These are phyloP conservation scores for Naganishia kalamii DNA, from an alignment of 768 basidiomycete genomes.

Conservation along the genomic window DNA sequence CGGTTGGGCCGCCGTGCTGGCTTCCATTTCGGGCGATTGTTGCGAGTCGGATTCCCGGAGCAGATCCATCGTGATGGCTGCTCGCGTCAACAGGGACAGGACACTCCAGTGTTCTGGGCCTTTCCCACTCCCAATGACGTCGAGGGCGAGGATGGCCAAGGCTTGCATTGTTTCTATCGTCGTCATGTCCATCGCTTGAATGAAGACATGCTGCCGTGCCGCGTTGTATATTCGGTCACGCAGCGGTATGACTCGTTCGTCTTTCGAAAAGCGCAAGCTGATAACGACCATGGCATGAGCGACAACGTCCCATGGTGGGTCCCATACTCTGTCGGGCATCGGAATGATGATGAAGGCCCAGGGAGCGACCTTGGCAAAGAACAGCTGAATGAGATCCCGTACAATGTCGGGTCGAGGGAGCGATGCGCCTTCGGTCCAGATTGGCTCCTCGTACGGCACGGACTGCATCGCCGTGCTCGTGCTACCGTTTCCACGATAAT, in stretches of 20 bases:
- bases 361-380: conserved; percentile 41
- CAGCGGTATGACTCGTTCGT: conserved; percentile 28
- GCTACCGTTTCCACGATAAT: background rate
- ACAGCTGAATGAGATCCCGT: conserved; percentile 37
- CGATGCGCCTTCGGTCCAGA: conserved; percentile 22
- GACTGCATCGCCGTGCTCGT: conserved; percentile 7
- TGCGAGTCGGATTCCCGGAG: conserved; percentile 21
- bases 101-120: conserved; percentile 45
- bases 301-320: conserved; percentile 41
- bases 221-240: conserved; percentile 33
- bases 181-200: conserved; percentile 43
- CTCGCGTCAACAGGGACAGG: conserved; percentile 43
- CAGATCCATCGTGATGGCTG: conserved; percentile 42
- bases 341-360: conserved; percentile 45
- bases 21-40: background rate
- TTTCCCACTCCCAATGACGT: conserved; percentile 45
- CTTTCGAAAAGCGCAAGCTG: conserved; percentile 38
- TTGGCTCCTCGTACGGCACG: conserved; percentile 12
- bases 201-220: conserved; percentile 43
- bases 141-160: conserved; percentile 43
- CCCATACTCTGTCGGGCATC: conserved; percentile 20
- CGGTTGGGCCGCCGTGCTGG: background rate
- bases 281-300: conserved; percentile 46
- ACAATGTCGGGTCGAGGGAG: conserved; percentile 44
- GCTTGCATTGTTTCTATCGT: conserved; percentile 44